These are phyloP conservation scores for Oxalis stricta DNA, from an alignment of 441 rosid genomes.

Conservation along the genomic window DNA sequence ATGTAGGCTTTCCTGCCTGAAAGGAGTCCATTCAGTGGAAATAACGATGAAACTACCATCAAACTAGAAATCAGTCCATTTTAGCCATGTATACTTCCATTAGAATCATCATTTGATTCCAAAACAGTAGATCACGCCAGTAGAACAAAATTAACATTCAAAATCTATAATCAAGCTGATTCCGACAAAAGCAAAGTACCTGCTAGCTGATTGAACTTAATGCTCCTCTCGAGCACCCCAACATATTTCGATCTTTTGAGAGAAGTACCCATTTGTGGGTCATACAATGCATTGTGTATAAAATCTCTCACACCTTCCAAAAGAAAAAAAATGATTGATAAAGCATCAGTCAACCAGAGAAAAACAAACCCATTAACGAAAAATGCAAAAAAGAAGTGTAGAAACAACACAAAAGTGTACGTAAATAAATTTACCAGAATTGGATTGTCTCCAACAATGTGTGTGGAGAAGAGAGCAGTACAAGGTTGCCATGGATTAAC, in stretches of 20 bases:
- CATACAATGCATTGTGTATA: constrained; percentile 62
- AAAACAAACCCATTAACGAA: neutral
- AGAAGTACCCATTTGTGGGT: constrained; percentile 71
- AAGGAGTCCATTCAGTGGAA: neutral
- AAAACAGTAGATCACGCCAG: too few species aligned
- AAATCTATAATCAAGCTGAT: neutral
- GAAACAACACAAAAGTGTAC: too few species aligned
- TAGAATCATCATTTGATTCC: too few species aligned
- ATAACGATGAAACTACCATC: too few species aligned
- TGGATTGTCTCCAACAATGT: constrained; percentile 60
- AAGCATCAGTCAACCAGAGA: neutral
- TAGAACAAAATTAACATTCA: neutral
- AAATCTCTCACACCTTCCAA: constrained; percentile 68
- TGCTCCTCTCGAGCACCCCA: constrained; percentile 71
- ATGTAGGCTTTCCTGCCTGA: constrained; percentile 79
- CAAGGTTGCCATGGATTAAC: constrained; percentile 21
- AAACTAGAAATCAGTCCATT: too few species aligned
- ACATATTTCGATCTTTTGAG: constrained; percentile 62
- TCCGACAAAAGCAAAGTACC: constrained; percentile 23
- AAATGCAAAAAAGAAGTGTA: neutral
- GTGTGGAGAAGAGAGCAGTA: constrained; percentile 45
- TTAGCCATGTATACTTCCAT: too few species aligned
- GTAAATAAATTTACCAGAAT: constrained; percentile 68
- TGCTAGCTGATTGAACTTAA: constrained; percentile 68
- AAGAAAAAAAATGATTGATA: neutral